Evolutionary conservation across 345 rosid genomes (phyloP).

Genomic region (Erucastrum elatum): DNA sequence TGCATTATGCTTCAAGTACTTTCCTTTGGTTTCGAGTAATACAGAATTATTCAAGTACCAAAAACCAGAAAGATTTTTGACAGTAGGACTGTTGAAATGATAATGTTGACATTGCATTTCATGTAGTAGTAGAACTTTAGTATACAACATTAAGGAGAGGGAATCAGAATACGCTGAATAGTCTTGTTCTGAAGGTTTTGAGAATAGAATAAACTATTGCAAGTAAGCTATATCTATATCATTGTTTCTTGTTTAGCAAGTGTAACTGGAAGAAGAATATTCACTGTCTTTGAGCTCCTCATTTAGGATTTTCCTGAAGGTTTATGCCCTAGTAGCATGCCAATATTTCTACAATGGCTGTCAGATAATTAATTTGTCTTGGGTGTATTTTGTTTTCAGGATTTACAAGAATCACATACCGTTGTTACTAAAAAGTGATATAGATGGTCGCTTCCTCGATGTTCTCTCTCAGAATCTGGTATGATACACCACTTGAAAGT

Average conservation of each 20-base stretch:
- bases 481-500: conserved; percentile 31
- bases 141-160: not conserved
- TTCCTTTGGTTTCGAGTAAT: not conserved
- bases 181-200: not conserved
- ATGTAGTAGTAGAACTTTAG: conserved; percentile 10
- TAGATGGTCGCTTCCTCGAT: conserved; percentile 50
- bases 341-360: conserved; percentile 1
- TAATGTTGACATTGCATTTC: conserved; percentile 1
- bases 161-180: not conserved
- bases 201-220: not conserved
- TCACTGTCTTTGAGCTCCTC: not conserved
- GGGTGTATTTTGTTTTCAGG: conserved; percentile 48
- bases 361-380: not conserved
- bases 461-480: conserved; percentile 66
- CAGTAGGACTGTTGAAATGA: not conserved
- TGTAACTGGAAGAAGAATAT: not conserved
- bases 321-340: conserved; percentile 1
- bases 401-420: conserved; percentile 76
- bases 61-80: not conserved
- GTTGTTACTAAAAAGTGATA: conserved; percentile 51
- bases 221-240: too few relatives aligned
- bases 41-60: not conserved
- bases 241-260: not conserved
- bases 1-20: conserved; percentile 28
- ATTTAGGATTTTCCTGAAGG: not conserved